These are phyloP conservation scores for Crithidia expoeki DNA, from an alignment of 208 protist species.

Conservation along the genomic window DNA sequence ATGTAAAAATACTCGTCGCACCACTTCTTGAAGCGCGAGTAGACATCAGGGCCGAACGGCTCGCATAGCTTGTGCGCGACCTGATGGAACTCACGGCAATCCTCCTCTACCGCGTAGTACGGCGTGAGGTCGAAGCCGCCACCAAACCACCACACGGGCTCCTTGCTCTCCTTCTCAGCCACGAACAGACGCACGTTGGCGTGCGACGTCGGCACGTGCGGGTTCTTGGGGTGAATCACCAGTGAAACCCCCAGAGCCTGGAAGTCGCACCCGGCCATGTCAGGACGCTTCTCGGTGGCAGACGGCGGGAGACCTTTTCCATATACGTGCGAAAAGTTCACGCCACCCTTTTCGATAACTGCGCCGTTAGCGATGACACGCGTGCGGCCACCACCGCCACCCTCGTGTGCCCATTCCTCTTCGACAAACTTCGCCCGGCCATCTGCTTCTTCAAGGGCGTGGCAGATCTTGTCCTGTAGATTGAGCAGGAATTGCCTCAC, in stretches of 20 bases:
- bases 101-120: slow-evolving; percentile 72
- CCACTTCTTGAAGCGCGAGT: slow-evolving; percentile 72
- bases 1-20: slow-evolving; percentile 90
- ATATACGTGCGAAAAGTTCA: slow-evolving; percentile 76
- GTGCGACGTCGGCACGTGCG: slow-evolving; percentile 85
- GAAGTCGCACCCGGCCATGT: slow-evolving; percentile 50
- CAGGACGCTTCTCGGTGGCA: slow-evolving; percentile 39
- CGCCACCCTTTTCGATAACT: slow-evolving; percentile 81
- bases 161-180: slow-evolving; percentile 39
- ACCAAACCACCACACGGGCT: slow-evolving; percentile 89
- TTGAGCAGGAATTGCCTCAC: slow-evolving; percentile 39
- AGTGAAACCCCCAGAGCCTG: slow-evolving; percentile 83
- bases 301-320: slow-evolving; percentile 54
- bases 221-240: slow-evolving; percentile 85
- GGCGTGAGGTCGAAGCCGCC: slow-evolving; percentile 91
- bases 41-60: slow-evolving; percentile 52
- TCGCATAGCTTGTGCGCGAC: slow-evolving; percentile 50
- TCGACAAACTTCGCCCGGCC: slow-evolving; percentile 55
- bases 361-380: slow-evolving; percentile 53
- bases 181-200: slow-evolving; percentile 90
- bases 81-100: slow-evolving; percentile 73
- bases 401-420: slow-evolving; percentile 60
- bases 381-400: slow-evolving; percentile 61
- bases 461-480: slow-evolving; percentile 65
- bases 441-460: slow-evolving; percentile 44